These are phyloP conservation scores for Nannochloropsis salina DNA, from an alignment of 108 stramenopile genomes.

Conservation along the genomic window DNA sequence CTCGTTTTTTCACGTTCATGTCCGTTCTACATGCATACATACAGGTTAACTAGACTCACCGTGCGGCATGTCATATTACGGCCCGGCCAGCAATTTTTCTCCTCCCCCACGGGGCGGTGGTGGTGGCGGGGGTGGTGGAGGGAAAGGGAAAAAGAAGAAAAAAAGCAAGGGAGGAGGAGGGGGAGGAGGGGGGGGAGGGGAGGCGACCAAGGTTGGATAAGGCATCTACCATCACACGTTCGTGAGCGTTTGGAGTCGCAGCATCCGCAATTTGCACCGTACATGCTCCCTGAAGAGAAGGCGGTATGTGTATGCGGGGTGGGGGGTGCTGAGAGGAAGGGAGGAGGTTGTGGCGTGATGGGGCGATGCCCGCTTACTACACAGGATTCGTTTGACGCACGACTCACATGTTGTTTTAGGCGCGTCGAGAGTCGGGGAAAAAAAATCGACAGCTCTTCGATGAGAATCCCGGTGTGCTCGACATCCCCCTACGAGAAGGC, in stretches of 20 bases:
- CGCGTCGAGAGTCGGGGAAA: background rate
- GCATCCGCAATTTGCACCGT: background rate
- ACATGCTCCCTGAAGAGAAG: background rate
- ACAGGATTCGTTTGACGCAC: too few relatives aligned
- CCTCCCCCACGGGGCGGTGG: slow-evolving; percentile 1
- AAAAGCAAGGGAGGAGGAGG: background rate
- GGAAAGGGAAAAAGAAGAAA: background rate
- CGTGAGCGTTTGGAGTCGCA: background rate
- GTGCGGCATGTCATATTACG: background rate
- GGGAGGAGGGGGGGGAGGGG: background rate
- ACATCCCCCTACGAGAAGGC: background rate
- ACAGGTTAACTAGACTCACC: too few relatives aligned
- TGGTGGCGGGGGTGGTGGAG: background rate
- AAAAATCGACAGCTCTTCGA: background rate
- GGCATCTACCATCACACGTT: background rate
- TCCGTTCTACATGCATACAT: too few relatives aligned
- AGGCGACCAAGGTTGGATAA: background rate
- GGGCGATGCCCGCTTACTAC: too few relatives aligned
- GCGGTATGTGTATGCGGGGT: background rate
- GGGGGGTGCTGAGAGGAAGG: background rate
- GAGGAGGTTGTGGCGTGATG: background rate
- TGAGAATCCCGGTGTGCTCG: background rate
- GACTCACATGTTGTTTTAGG: background rate
- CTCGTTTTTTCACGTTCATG: too few relatives aligned
- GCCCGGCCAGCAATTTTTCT: background rate